Evolutionary conservation across 805 yeast species (phyloP).

Genomic region (Ogataea philodendri): DNA sequence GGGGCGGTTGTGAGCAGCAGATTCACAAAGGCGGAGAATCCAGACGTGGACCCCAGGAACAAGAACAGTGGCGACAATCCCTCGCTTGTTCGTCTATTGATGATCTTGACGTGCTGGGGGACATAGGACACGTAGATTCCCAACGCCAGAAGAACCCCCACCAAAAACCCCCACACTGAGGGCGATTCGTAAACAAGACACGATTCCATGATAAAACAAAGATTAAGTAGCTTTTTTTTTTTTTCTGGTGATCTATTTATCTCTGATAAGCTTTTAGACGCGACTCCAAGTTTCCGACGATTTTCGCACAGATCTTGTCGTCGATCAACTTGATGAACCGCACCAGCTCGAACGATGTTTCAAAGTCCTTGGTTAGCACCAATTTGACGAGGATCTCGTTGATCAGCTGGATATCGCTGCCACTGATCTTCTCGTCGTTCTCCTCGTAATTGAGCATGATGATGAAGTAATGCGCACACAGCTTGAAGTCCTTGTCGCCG

Average conservation of each 20-base stretch:
- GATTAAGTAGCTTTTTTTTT: slow-evolving; percentile 28
- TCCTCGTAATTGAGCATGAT: slow-evolving; percentile 50
- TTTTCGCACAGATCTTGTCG: slow-evolving; percentile 35
- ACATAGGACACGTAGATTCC: slow-evolving; percentile 71
- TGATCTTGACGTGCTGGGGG: slow-evolving; percentile 70
- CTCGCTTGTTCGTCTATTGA: slow-evolving; percentile 60
- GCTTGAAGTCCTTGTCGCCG: slow-evolving; percentile 39
- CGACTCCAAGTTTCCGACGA: slow-evolving; percentile 31
- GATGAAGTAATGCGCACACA: slow-evolving; percentile 52
- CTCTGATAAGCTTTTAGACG: slow-evolving; percentile 23
- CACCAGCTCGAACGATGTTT: slow-evolving; percentile 53
- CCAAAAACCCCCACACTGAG: slow-evolving; percentile 43
- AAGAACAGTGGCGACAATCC: slow-evolving; percentile 76
- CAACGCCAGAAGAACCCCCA: slow-evolving; percentile 53
- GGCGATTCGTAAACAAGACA: slow-evolving; percentile 52
- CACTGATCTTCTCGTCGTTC: slow-evolving; percentile 24
- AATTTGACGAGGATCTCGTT: slow-evolving; percentile 44
- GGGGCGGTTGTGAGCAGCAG: slow-evolving; percentile 58
- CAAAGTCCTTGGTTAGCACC: slow-evolving; percentile 42
- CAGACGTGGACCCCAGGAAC: slow-evolving; percentile 66
- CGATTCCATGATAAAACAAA: slow-evolving; percentile 6
- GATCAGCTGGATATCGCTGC: slow-evolving; percentile 40
- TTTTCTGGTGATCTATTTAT: slow-evolving; percentile 32
- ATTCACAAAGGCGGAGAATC: slow-evolving; percentile 66
- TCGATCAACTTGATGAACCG: slow-evolving; percentile 52